A percentile compares a stretch with the other conserved stretches of the same genome.
Conservation (phyloP, 1,284 basidiomycete genomes). For the Phellinidium pouzarii region DNA sequence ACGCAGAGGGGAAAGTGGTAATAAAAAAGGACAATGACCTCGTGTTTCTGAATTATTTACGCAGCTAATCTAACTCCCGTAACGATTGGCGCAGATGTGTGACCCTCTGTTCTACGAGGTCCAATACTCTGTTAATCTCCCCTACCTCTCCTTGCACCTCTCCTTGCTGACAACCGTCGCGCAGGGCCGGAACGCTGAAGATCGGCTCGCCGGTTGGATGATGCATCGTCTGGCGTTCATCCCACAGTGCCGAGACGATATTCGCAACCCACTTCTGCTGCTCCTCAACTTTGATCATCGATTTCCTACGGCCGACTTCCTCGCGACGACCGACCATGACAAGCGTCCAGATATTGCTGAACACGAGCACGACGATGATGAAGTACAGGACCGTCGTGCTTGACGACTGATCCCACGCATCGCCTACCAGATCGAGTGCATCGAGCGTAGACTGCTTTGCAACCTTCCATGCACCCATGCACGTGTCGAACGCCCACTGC, state of each 20-base stretch:
- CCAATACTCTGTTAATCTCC: constrained; percentile 45
- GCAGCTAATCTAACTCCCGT: constrained; percentile 23
- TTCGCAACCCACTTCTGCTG: constrained; percentile 68
- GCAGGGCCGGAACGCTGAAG: constrained; percentile 21
- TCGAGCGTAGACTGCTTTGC: constrained; percentile 60
- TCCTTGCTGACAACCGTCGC: constrained; percentile 37
- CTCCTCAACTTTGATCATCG: constrained; percentile 52
- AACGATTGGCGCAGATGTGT: constrained; percentile 35
- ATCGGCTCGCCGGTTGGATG: constrained; percentile 22
- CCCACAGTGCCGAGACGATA: constrained; percentile 61
- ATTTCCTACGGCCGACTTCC: constrained; percentile 48
- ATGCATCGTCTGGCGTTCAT: constrained; percentile 51
- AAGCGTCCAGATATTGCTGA: constrained; percentile 75
- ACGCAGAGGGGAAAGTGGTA: not conserved
- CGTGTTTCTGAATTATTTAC: not conserved
- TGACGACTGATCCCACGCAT: constrained; percentile 67
- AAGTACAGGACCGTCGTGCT: constrained; percentile 65
- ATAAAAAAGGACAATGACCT: not conserved
- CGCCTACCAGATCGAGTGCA: constrained; percentile 64
- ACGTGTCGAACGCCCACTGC: constrained; percentile 82
- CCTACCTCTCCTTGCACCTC: too few relatives aligned
- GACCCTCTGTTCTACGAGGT: constrained; percentile 50
- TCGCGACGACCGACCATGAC: constrained; percentile 47
- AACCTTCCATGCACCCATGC: constrained; percentile 68
- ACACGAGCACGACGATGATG: constrained; percentile 63